These are phyloP conservation scores for Chlorella ohadii DNA, from an alignment of 139 green algal genomes.

Conservation along the genomic window DNA sequence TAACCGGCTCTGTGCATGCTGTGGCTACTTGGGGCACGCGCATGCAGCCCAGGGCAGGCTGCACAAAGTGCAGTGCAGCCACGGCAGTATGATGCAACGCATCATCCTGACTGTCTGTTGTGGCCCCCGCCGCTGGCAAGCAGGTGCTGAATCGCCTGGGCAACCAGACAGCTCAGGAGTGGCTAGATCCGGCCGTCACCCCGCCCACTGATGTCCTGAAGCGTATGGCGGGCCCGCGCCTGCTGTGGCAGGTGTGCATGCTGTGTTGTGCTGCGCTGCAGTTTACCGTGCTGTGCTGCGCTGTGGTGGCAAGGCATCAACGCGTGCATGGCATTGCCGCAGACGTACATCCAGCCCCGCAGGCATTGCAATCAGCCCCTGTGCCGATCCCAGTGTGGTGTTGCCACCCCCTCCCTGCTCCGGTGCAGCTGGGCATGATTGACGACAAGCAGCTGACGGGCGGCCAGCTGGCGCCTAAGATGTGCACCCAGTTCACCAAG, in stretches of 20 bases:
- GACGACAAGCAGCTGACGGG: neutral
- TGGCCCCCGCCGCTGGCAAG: neutral
- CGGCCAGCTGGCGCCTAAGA: neutral
- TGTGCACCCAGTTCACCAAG: too few relatives aligned
- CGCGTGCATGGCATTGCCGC: too few relatives aligned
- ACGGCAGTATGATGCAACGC: too few relatives aligned
- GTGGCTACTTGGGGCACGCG: too few relatives aligned
- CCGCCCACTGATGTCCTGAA: neutral
- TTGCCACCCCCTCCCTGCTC: too few relatives aligned
- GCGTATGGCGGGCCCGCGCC: neutral
- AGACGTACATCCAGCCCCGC: too few relatives aligned
- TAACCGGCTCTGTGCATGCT: neutral
- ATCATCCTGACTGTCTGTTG: neutral
- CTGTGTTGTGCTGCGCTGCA: neutral
- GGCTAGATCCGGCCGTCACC: neutral
- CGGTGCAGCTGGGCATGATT: neutral
- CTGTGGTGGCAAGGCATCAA: too few relatives aligned
- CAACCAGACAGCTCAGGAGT: neutral
- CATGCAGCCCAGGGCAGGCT: too few relatives aligned
- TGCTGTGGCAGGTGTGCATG: conserved; percentile 18
- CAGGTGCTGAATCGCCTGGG: neutral
- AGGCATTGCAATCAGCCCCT: too few relatives aligned
- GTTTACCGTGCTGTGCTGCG: neutral
- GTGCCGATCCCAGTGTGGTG: too few relatives aligned
- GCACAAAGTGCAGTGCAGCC: too few relatives aligned